Base-by-base conservation (phyloP, 257 asterid genomes). In the Salvia rosmarinus region DNA sequence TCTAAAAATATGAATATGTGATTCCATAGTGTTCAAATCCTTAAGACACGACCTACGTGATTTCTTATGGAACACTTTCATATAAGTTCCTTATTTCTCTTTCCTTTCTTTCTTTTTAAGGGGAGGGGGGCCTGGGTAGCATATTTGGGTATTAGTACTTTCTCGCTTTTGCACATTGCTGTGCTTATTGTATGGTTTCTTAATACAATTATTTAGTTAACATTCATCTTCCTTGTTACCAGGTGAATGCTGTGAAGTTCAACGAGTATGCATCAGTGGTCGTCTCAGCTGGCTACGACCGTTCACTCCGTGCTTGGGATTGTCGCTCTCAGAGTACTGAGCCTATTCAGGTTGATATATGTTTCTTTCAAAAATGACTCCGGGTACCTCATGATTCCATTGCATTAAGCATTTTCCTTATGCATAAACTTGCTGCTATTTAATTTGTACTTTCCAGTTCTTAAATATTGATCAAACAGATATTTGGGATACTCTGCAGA, bases 251-350 rank as follows among this genome's bases (percentile, higher is more conserved):
- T 70, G 98, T 93, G 77, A 93, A 93, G 85, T 93, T 93, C 61
- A 86, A 93, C 50, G 96, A 93, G 68, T 84, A 86, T 80, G 75
- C 90, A 28, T 78, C 91, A 56, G 90, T 89, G 61, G 95, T 89
- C 40, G 90, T 90, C 72, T 93, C 98, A 67, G 97, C 98, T 34
- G 98, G 98, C 70, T 90, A 93, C 75, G 98, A 93, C 78, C 96
- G 87, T 21, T 89, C 98, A 25, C 66, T 93, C 73, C 96, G 98
- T 67, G 89, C 85, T 75, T 93, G 98, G 98, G 98, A 90, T 83
- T 93, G 98, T 82, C 83, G 94, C 85, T 93, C 98, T 76, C 97
- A 89, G 42, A 93, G 97, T 82, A 90, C 92, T 16, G 97, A 93
- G 65, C 97, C 98, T 57, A 83, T 90, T 81, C 98, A 93, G 92